phyloP scores from a whole-genome alignment of 441 rosid genomes.

The Croton setiger region DNA sequence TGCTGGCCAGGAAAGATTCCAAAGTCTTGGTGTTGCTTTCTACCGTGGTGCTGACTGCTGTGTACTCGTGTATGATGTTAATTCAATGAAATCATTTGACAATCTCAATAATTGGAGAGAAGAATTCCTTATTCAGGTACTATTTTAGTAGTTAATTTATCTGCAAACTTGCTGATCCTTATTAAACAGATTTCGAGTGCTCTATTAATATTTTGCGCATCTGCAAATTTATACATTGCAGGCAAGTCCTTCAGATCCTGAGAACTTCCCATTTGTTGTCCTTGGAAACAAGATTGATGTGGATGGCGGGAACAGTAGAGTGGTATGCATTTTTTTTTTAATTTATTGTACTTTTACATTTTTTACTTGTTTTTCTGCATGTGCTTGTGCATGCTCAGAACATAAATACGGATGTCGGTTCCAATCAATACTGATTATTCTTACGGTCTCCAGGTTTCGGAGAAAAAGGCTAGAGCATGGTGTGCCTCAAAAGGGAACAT shows the following conservation, averaged over 20 bases:
- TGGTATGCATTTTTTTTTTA: constrained; percentile 37
- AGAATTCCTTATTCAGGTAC: constrained; percentile 87
- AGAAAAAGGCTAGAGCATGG: constrained; percentile 96
- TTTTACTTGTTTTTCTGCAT: too few species aligned
- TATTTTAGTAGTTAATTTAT: constrained; percentile 14
- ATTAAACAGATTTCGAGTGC: background rate
- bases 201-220: background rate
- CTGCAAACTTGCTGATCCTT: background rate
- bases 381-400: background rate
- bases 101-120: constrained; percentile 88
- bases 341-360: background rate
- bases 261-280: constrained; percentile 83
- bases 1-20: constrained; percentile 54
- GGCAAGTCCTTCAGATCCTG: constrained; percentile 92
- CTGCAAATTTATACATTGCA: constrained; percentile 22
- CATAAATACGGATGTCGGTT: background rate
- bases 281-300: constrained; percentile 82
- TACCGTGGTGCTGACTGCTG: constrained; percentile 62
- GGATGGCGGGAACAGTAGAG: constrained; percentile 68
- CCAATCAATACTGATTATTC: constrained; percentile 4
- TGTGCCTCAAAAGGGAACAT: constrained; percentile 97
- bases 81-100: constrained; percentile 82
- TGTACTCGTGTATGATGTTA: constrained; percentile 70
- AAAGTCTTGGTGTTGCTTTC: constrained; percentile 63
- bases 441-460: constrained; percentile 62